Evolutionary conservation across 164 flowering plant genomes (phyloP).

Genomic region (Umbilicus rupestris): DNA sequence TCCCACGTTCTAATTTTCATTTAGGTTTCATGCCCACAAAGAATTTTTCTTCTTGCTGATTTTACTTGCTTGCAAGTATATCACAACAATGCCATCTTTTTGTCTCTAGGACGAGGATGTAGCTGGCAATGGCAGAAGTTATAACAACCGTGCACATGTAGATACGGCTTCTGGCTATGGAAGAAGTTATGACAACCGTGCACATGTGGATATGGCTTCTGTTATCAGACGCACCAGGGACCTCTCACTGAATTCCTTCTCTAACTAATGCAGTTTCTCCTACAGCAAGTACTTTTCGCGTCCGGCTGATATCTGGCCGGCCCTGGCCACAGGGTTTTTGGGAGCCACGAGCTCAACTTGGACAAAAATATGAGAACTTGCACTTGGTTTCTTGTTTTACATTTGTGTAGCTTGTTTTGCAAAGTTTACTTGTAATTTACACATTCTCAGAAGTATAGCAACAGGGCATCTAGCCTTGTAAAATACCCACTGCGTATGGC

Average conservation of each 20-base stretch:
- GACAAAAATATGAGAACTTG: too few species aligned
- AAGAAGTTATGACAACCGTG: conserved; percentile 11
- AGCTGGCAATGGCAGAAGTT: conserved; percentile 13
- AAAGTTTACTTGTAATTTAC: too few species aligned
- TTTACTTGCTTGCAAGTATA: conserved; percentile 9
- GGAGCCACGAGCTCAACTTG: too few species aligned
- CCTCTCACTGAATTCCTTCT: conserved; percentile 30
- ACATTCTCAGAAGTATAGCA: too few species aligned
- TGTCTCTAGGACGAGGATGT: conserved; percentile 9
- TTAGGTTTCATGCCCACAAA: neutral
- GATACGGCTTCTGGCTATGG: conserved; percentile 15
- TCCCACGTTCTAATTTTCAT: neutral
- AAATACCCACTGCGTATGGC: too few species aligned
- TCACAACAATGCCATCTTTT: neutral
- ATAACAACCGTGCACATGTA: conserved; percentile 2
- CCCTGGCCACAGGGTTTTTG: too few species aligned
- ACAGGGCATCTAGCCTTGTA: too few species aligned
- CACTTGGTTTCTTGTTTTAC: too few species aligned
- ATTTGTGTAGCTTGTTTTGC: too few species aligned
- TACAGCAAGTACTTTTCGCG: neutral
- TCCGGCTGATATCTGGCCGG: too few species aligned
- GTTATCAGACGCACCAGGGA: conserved; percentile 33
- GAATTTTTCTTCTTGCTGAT: neutral
- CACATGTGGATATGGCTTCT: conserved; percentile 11
- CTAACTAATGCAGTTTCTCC: neutral